Conservation (phyloP, 1,284 basidiomycete species). For the Malassezia furfur region DNA sequence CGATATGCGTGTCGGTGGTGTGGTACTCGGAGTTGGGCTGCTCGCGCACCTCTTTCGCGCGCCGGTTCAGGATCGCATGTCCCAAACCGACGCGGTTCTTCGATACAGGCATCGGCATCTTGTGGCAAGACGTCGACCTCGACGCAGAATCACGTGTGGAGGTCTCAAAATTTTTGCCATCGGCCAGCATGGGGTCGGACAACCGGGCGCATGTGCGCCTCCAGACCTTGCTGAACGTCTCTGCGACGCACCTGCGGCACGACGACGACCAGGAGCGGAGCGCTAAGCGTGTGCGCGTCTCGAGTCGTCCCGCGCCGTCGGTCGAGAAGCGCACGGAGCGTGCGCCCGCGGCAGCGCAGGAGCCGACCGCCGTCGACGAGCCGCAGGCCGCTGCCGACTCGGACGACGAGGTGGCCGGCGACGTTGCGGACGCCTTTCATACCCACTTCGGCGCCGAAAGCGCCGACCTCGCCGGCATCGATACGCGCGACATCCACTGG, state of each 20-base stretch:
- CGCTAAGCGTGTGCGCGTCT: constrained; percentile 3
- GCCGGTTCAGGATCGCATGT: constrained; percentile 41
- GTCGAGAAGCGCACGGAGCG: background rate
- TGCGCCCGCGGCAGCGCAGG: background rate
- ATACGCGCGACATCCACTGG: constrained; percentile 18
- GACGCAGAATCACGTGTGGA: constrained; percentile 15
- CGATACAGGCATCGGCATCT: constrained; percentile 38
- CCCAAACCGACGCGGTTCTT: constrained; percentile 46
- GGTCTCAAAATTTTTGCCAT: constrained; percentile 7
- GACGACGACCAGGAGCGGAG: constrained; percentile 5
- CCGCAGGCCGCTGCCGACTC: constrained; percentile 21
- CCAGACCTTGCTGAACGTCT: constrained; percentile 85
- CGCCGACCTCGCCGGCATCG: background rate
- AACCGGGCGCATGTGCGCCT: constrained; percentile 52
- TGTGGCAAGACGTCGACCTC: background rate
- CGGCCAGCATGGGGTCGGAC: constrained; percentile 2
- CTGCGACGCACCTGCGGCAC: constrained; percentile 53
- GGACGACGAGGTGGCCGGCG: constrained; percentile 20
- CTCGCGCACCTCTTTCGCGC: constrained; percentile 33
- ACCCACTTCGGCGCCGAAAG: constrained; percentile 25
- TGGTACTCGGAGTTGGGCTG: constrained; percentile 37
- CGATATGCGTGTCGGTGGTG: constrained; percentile 50
- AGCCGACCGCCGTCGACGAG: background rate
- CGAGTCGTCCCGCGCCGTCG: background rate
- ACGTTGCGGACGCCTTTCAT: constrained; percentile 24